These are phyloP conservation scores for Myxozyma monticola DNA, from an alignment of 805 yeast species.

Conservation along the genomic window DNA sequence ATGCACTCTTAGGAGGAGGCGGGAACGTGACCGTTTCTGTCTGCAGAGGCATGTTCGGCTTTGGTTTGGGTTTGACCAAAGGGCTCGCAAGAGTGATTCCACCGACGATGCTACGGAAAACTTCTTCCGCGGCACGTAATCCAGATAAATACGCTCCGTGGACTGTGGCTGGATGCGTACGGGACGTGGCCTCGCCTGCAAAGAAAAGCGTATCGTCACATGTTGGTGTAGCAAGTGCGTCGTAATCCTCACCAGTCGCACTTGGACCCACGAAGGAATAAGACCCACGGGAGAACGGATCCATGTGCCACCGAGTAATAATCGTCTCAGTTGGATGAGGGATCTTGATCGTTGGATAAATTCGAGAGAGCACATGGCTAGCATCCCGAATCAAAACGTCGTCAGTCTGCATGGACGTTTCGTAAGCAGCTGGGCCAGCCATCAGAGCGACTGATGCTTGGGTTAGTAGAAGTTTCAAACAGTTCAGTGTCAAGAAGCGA, in stretches of 20 bases:
- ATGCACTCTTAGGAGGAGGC: constrained; percentile 26
- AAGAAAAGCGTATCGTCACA: constrained; percentile 40
- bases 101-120: constrained; percentile 43
- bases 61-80: constrained; percentile 32
- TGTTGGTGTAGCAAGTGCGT: constrained; percentile 43
- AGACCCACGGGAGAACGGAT: constrained; percentile 78
- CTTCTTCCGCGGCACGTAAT: constrained; percentile 45
- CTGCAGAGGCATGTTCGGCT: constrained; percentile 15
- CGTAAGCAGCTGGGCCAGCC: constrained; percentile 43
- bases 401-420: constrained; percentile 38
- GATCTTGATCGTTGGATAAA: constrained; percentile 33
- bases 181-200: constrained; percentile 48
- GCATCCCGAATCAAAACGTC: constrained; percentile 40
- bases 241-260: constrained; percentile 47
- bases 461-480: background rate
- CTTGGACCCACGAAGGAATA: constrained; percentile 52
- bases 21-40: constrained; percentile 26
- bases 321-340: constrained; percentile 42
- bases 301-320: constrained; percentile 73
- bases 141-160: constrained; percentile 49
- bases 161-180: constrained; percentile 45
- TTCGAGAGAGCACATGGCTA: constrained; percentile 34
- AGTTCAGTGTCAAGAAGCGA: too few species aligned
- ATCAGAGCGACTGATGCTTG: constrained; percentile 38
- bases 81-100: constrained; percentile 43